Evolutionary conservation across 2,329 filamentous ascomycete species (phyloP).

Genomic region (Alternaria ventricosa): DNA sequence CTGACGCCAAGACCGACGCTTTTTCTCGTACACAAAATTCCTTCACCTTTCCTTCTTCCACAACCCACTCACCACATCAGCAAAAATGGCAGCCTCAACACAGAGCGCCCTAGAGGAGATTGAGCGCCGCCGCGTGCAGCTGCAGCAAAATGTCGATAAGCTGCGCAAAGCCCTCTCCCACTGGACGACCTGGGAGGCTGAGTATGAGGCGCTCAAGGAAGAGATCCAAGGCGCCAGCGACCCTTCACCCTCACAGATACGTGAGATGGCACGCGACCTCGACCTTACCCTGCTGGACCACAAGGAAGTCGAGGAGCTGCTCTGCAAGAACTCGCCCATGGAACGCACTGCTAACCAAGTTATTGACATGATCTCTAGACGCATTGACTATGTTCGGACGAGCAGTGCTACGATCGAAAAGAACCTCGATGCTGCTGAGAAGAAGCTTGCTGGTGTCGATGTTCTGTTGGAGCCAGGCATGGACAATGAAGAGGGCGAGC

Average conservation of each 20-base stretch:
- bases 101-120: conserved; percentile 68
- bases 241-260: conserved; percentile 37
- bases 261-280: conserved; percentile 63
- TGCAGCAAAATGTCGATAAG: conserved; percentile 77
- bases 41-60: background rate
- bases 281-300: conserved; percentile 69
- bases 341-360: conserved; percentile 68
- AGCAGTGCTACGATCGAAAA: conserved; percentile 79
- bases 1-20: conserved; percentile 27
- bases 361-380: conserved; percentile 70
- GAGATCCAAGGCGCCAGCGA: conserved; percentile 65
- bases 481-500: conserved; percentile 71
- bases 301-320: conserved; percentile 64
- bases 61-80: conserved; percentile 4
- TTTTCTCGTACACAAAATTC: conserved; percentile 15
- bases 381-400: conserved; percentile 87
- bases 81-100: conserved; percentile 33
- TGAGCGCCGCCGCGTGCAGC: conserved; percentile 74
- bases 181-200: conserved; percentile 90
- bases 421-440: conserved; percentile 72
- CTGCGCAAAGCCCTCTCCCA: conserved; percentile 79
- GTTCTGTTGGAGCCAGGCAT: conserved; percentile 64
- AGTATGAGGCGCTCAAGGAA: conserved; percentile 89
- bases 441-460: conserved; percentile 68
- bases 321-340: conserved; percentile 54